phyloP scores from a whole-genome alignment of 1,284 basidiomycete species.

The Fistulinella staudtii region DNA sequence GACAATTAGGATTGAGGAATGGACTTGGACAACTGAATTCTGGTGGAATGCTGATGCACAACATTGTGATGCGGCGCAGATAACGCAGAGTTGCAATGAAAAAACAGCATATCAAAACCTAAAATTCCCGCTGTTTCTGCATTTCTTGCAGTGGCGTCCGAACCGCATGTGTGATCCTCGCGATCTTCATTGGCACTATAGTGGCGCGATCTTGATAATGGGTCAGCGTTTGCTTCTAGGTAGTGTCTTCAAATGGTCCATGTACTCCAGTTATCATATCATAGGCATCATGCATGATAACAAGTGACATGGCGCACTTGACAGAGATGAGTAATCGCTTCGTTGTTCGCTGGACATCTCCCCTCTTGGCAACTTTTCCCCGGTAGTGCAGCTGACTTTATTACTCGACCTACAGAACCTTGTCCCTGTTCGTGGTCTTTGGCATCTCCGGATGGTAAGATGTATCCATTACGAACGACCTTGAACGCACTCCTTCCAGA shows the following conservation, averaged over 20 bases:
- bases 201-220: too few species aligned
- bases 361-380: neutral
- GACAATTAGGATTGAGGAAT: slow-evolving; percentile 12
- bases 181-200: too few species aligned
- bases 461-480: slow-evolving; percentile 4
- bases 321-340: slow-evolving; percentile 5
- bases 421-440: neutral
- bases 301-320: neutral
- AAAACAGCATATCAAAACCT: slow-evolving; percentile 6
- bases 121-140: slow-evolving; percentile 7
- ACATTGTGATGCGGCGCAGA: slow-evolving; percentile 12
- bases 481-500: slow-evolving; percentile 11
- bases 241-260: too few species aligned
- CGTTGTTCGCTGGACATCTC: neutral
- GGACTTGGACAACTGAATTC: slow-evolving; percentile 1
- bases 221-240: too few species aligned
- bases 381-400: slow-evolving; percentile 1
- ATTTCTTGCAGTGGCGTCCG: slow-evolving; percentile 11
- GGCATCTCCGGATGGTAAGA: slow-evolving; percentile 14
- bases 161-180: slow-evolving; percentile 20
- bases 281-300: neutral
- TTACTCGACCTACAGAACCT: neutral
- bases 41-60: slow-evolving; percentile 1
- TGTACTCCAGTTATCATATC: too few species aligned
- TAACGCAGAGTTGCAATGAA: slow-evolving; percentile 11